Evolutionary conservation across 2,329 filamentous ascomycete genomes (phyloP), one percentile per base, ranked within the genome.

Genomic region (Hymenoscyphus repandus): DNA sequence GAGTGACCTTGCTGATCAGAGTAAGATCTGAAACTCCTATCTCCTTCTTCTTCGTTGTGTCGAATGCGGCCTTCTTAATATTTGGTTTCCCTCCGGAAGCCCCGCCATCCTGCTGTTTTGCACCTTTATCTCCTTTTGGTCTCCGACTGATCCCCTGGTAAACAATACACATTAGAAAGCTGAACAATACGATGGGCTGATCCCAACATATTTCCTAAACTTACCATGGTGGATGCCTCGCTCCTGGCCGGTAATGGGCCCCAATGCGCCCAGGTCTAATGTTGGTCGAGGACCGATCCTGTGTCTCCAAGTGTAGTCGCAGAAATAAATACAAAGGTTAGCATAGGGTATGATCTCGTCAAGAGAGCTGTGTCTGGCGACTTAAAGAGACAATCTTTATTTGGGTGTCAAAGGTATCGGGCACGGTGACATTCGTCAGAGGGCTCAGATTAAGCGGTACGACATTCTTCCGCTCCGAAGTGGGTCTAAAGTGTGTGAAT

Each of bases 1-100:
- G 97, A 60, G 91, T 96, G 59, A 99, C 95, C 72, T 97, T 97
- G 77, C 91, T 96, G 67, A 99, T 86, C 64, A 99, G 77, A 3
- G 93, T 99, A 68, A 99, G 79, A 77, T 99, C 93, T 49, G 93
- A 96, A 49, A 99, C 93, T 60, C 93, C 93, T 62, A 99, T 93
- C 72, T 99, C 91, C 80, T 96, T 97, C 84, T 97, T 99, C 80
- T 97, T 97, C 59, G 85, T 88, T 54, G 84, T 89, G 70, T 99
- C 93, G 72, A 95, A 99, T 55, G 88, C 89, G 57, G 93, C 93
- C 75, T 97, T 97, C 73, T 91, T 92, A 62, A 95, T 89, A 71
- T 88, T 89, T 56, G 83, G 64, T 51, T 66, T 66, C 33, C 61
- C 56, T 36, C 56, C 58, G 15, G 54, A 54, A 11, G 54, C 55